Evolutionary conservation across 169 alveolate species (phyloP), one percentile per base, ranked within the genome.

Genomic region (Eimeria acervulina): DNA sequence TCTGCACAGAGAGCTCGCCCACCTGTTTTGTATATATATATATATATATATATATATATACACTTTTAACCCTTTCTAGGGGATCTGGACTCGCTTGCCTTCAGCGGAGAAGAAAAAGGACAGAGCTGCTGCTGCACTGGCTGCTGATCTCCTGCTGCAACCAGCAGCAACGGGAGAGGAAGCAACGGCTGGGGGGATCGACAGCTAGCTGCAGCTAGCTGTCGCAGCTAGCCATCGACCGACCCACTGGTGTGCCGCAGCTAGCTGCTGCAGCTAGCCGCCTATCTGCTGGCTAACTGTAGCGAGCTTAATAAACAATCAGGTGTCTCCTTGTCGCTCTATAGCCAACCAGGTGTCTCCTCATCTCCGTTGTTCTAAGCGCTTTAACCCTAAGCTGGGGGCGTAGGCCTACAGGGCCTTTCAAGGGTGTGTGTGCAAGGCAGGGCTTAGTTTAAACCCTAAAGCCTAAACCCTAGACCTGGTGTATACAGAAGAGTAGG

Each of bases 361-460:
- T 55, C 26, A 55, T 55, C 66, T 55, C 66, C 15, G 66, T 23
- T 55, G 15, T 23, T 7, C 5, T 12, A 7, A 47, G 55, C 55
- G 19, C 5, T 47, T 12, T 47, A 26, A 97, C 66, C 66, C n/a
- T 17, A 7, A 55, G 66, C 66, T 17, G 15, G 61, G 97, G 89
- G 10, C 95, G 96, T 44, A 98, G 96, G 92, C 98, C 97, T 84
- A 98, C 94, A 93, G 97, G 97, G 38, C 97, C 99, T 90, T 97
- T 97, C 98, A 98, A 98, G 23, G 98, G 96, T 51, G 83, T 95
- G 98, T 98, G 93, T 98, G 99, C 98, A 98, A 99, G n/a, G 38
- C 31, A 26, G 33, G 33, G 55, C 85, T 55, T 47, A 47, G 55
- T 12, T 7, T 47, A 70, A 33, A 70, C 83, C 72, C 78, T 17